Evolutionary conservation across 331 rosid genomes (phyloP).

Genomic region (Prunus yedoensis): DNA sequence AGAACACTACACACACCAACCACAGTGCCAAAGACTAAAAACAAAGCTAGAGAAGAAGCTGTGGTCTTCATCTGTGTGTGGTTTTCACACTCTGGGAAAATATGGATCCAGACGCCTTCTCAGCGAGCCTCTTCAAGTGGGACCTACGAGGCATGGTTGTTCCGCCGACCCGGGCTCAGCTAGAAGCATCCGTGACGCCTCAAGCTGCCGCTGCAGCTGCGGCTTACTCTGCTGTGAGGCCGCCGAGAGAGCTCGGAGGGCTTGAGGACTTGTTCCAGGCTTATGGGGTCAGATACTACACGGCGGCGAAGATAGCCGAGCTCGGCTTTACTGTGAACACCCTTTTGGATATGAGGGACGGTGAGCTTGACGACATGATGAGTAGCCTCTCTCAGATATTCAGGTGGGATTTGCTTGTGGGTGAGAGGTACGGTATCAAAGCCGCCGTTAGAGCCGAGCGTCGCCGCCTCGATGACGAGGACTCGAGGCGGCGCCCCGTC

Average conservation of each 20-base stretch:
- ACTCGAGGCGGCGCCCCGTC: constrained; percentile 41
- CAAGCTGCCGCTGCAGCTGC: constrained; percentile 7
- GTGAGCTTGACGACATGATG: constrained; percentile 93
- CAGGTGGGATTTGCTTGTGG: constrained; percentile 82
- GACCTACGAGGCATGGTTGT: constrained; percentile 58
- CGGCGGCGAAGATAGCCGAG: constrained; percentile 81
- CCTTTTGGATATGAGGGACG: constrained; percentile 72
- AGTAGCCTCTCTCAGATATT: constrained; percentile 73
- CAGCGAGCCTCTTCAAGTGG: constrained; percentile 74
- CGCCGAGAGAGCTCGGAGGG: constrained; percentile 50
- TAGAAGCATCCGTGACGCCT: constrained; percentile 22
- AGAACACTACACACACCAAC: background rate
- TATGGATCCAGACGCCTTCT: constrained; percentile 81
- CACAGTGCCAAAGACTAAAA: background rate
- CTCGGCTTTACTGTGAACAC: constrained; percentile 87
- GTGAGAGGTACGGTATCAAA: constrained; percentile 85
- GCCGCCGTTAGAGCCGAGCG: constrained; percentile 86
- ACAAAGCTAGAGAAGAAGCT: background rate
- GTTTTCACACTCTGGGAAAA: background rate
- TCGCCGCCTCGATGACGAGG: constrained; percentile 67
- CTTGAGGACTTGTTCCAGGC: constrained; percentile 77
- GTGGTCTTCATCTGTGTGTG: too few species aligned
- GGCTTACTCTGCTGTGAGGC: background rate
- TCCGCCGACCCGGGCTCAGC: constrained; percentile 18
- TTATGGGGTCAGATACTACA: constrained; percentile 77